A percentile compares a stretch with the other conserved stretches of the same genome.
phyloP scores from a whole-genome alignment of 2,329 filamentous ascomycete genomes.

The Torrubiellomyces zombiae region DNA sequence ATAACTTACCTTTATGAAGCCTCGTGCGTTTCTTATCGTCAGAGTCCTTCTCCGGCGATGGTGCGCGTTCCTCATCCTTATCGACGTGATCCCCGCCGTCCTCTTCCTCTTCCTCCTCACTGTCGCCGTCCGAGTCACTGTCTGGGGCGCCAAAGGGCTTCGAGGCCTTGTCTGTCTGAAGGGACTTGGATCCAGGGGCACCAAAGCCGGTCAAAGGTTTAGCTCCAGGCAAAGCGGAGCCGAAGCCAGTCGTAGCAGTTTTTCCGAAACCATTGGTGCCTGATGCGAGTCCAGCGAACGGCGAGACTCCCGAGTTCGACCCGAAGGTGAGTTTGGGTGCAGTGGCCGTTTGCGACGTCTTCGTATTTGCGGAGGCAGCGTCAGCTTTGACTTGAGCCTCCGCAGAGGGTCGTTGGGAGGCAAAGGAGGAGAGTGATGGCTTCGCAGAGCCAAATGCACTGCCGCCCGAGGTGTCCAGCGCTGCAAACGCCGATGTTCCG shows the following conservation, averaged over 20 bases:
- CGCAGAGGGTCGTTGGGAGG: slow-evolving; percentile 8
- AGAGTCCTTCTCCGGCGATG: slow-evolving; percentile 34
- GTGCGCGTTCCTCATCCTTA: slow-evolving; percentile 28
- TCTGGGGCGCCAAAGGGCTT: slow-evolving; percentile 67
- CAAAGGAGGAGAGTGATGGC: slow-evolving; percentile 15
- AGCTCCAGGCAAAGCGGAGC: slow-evolving; percentile 19
- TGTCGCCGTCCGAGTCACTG: slow-evolving; percentile 38
- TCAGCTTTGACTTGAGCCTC: neutral
- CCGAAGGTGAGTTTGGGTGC: slow-evolving; percentile 34
- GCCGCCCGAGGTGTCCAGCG: slow-evolving; percentile 29
- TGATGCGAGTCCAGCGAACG: slow-evolving; percentile 28
- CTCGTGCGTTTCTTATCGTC: slow-evolving; percentile 50
- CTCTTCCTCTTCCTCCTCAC: slow-evolving; percentile 18
- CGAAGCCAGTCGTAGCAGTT: slow-evolving; percentile 18
- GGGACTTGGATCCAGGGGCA: slow-evolving; percentile 32
- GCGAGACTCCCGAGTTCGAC: slow-evolving; percentile 22
- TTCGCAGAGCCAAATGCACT: slow-evolving; percentile 33
- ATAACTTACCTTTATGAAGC: slow-evolving; percentile 49
- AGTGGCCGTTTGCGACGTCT: slow-evolving; percentile 10
- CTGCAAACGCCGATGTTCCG: slow-evolving; percentile 47
- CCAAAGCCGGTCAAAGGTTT: slow-evolving; percentile 52
- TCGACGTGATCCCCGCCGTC: slow-evolving; percentile 23
- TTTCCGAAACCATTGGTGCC: slow-evolving; percentile 32
- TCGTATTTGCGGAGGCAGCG: neutral
- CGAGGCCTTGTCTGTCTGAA: slow-evolving; percentile 42